Conservation (phyloP, 257 asterid genomes). For the Striga asiatica region DNA sequence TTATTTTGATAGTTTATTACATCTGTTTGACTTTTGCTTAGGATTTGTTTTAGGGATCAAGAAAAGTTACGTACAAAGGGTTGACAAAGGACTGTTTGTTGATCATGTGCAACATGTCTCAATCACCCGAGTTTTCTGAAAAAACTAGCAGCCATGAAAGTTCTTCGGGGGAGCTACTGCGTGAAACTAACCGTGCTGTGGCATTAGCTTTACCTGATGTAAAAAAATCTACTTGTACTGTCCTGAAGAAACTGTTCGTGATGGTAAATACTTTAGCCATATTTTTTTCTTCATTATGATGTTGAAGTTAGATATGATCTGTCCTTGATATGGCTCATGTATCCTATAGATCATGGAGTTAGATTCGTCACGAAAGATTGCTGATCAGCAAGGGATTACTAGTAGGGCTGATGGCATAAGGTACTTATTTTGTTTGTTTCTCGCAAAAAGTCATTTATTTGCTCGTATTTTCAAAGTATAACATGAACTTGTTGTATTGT, state of each 20-base stretch:
- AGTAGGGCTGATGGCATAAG: conserved; percentile 80
- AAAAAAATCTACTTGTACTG: conserved; percentile 34
- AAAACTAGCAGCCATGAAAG: conserved; percentile 22
- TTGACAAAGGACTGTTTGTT: conserved; percentile 53
- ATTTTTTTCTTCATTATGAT: conserved; percentile 10
- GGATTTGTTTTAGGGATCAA: conserved; percentile 52
- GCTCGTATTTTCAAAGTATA: background rate
- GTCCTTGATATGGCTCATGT: conserved; percentile 15
- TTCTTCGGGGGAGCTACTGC: conserved; percentile 21
- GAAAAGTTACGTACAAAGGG: conserved; percentile 56
- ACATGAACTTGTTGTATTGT: conserved; percentile 24
- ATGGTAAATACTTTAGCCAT: conserved; percentile 41
- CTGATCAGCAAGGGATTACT: conserved; percentile 62
- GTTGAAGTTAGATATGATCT: conserved; percentile 11
- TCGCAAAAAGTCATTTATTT: background rate
- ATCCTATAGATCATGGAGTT: conserved; percentile 61
- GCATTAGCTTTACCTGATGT: conserved; percentile 57
- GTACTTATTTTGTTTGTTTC: conserved; percentile 23
- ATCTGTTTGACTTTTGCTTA: conserved; percentile 13
- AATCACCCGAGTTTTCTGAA: conserved; percentile 19
- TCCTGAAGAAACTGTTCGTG: conserved; percentile 46
- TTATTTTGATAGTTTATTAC: conserved; percentile 1
- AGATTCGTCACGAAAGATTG: conserved; percentile 52
- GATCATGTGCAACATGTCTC: conserved; percentile 32
- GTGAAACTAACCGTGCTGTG: conserved; percentile 24